Conservation (phyloP, 768 basidiomycete species). For the Auriscalpium vulgare region DNA sequence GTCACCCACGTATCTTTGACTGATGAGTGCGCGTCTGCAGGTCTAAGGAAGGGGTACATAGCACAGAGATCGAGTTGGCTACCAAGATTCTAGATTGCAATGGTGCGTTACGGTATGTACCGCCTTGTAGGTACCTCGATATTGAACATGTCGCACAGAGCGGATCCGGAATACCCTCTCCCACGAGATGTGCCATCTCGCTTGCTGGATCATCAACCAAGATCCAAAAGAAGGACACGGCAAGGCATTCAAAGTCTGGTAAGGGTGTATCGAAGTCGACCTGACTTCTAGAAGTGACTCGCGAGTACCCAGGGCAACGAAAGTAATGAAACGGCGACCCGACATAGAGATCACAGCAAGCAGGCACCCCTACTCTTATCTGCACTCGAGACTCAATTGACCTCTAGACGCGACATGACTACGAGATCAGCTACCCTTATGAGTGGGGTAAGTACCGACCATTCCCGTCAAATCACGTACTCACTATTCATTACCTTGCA, state of each 20-base stretch:
- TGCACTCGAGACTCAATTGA: neutral
- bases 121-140: neutral
- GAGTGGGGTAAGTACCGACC: conserved; percentile 53
- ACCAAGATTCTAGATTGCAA: conserved; percentile 73
- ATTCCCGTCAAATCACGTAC: conserved; percentile 1
- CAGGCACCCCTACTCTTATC: conserved; percentile 2
- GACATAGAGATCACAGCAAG: conserved; percentile 67
- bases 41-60: conserved; percentile 49
- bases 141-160: conserved; percentile 33
- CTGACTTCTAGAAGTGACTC: neutral
- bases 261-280: conserved; percentile 9
- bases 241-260: conserved; percentile 66
- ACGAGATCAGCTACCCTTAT: conserved; percentile 67
- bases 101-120: conserved; percentile 32
- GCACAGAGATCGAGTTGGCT: conserved; percentile 68
- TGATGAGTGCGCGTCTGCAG: conserved; percentile 21
- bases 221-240: conserved; percentile 71
- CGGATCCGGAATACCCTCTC: conserved; percentile 76
- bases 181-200: conserved; percentile 91
- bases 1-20: neutral
- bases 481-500: conserved; percentile 19
- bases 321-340: conserved; percentile 58
- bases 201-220: conserved; percentile 74
- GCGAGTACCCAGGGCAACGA: conserved; percentile 44
- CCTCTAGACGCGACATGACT: conserved; percentile 58